A percentile compares a stretch with the other conserved stretches of the same genome.
These are phyloP conservation scores for Ogataea salicorniae DNA, from an alignment of 805 yeast genomes.

Conservation along the genomic window DNA sequence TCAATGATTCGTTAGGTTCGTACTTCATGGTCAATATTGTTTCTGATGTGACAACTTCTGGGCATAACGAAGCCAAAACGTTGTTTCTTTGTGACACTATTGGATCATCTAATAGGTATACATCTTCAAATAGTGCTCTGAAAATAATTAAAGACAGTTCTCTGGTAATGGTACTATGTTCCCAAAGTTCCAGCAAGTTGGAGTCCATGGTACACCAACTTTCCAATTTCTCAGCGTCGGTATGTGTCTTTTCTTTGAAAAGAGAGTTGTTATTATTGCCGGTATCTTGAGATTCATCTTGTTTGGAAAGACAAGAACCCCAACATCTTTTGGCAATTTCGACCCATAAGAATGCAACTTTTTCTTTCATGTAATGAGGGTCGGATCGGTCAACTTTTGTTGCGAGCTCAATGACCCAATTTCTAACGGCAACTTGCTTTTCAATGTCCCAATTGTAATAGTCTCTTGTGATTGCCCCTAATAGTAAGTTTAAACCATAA, in stretches of 20 bases:
- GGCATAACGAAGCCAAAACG: slow-evolving; percentile 76
- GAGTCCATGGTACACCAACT: slow-evolving; percentile 90
- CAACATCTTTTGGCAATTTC: slow-evolving; percentile 84
- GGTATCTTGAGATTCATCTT: slow-evolving; percentile 8
- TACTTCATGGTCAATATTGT: slow-evolving; percentile 56
- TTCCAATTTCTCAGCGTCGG: slow-evolving; percentile 46
- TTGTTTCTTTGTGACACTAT: slow-evolving; percentile 75
- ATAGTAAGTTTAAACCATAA: slow-evolving; percentile 78
- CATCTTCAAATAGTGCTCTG: slow-evolving; percentile 87
- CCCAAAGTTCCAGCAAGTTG: slow-evolving; percentile 73
- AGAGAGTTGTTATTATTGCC: slow-evolving; percentile 3
- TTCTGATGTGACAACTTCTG: slow-evolving; percentile 75
- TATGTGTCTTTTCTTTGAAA: slow-evolving; percentile 20
- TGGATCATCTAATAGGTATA: slow-evolving; percentile 87
- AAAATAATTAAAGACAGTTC: slow-evolving; percentile 75
- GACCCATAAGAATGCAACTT: slow-evolving; percentile 87
- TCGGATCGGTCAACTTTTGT: slow-evolving; percentile 54
- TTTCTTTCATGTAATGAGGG: slow-evolving; percentile 87
- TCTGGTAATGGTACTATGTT: slow-evolving; percentile 52
- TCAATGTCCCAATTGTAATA: slow-evolving; percentile 52
- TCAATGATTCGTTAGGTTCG: slow-evolving; percentile 59
- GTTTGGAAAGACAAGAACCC: slow-evolving; percentile 61
- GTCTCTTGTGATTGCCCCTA: slow-evolving; percentile 57
- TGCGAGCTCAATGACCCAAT: slow-evolving; percentile 81
- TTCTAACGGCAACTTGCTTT: slow-evolving; percentile 63